These are phyloP conservation scores for Dactylis glomerata DNA, from an alignment of 176 grass and related monocot genomes.

Conservation along the genomic window DNA sequence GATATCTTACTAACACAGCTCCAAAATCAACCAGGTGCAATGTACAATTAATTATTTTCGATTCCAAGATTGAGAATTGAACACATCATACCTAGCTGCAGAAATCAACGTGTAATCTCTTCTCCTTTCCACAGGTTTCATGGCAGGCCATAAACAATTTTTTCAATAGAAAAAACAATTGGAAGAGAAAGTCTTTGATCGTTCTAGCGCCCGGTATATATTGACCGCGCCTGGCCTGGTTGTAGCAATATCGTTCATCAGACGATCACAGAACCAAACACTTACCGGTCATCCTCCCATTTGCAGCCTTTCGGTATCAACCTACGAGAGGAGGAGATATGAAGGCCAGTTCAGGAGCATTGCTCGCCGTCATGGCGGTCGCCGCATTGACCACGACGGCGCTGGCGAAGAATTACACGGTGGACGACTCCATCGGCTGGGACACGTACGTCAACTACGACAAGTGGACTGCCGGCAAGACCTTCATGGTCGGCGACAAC, in stretches of 20 bases:
- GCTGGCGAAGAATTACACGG: slow-evolving; percentile 29
- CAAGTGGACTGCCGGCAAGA: slow-evolving; percentile 39
- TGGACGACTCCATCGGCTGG: slow-evolving; percentile 53
- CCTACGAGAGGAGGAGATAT: background rate
- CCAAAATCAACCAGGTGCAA: background rate
- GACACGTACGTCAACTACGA: slow-evolving; percentile 55
- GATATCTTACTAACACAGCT: background rate
- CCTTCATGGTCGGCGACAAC: slow-evolving; percentile 60
- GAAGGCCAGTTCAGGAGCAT: slow-evolving; percentile 14
- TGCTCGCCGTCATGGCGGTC: slow-evolving; percentile 26
- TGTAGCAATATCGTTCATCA: slow-evolving; percentile 1
- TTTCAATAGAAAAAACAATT: background rate
- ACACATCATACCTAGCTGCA: background rate
- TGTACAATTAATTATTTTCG: background rate
- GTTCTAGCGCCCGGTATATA: background rate
- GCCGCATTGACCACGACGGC: slow-evolving; percentile 28
- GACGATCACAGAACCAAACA: background rate
- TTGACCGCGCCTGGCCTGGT: background rate
- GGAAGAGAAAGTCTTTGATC: background rate
- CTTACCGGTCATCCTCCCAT: background rate
- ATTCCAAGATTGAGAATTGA: background rate
- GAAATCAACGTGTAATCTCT: background rate
- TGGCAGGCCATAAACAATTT: slow-evolving; percentile 26
- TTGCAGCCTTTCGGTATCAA: background rate
- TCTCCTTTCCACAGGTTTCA: background rate